Evolutionary conservation across 2,329 filamentous ascomycete species (phyloP).

Genomic region (Parafenestella ontariensis): DNA sequence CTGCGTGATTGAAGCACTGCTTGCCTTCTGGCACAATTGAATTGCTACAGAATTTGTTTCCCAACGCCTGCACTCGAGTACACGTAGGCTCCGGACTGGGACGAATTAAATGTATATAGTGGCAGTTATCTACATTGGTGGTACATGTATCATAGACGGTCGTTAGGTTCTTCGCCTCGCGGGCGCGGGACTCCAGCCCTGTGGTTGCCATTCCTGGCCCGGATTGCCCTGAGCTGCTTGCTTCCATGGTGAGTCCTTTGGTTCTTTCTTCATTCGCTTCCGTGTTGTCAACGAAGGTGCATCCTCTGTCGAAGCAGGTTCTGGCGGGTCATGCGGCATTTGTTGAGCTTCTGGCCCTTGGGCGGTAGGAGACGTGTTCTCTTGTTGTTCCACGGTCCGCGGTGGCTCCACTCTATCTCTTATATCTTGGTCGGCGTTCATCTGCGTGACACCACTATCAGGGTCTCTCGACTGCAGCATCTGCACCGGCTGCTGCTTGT

Average conservation of each 20-base stretch:
- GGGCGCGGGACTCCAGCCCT: constrained; percentile 53
- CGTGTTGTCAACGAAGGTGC: constrained; percentile 27
- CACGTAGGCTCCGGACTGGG: too few relatives aligned
- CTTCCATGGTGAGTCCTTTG: constrained; percentile 52
- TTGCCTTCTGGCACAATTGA: too few relatives aligned
- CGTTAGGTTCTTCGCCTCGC: constrained; percentile 38
- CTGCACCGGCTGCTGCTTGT: constrained; percentile 56
- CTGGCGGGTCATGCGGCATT: constrained; percentile 32
- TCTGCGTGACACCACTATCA: constrained; percentile 46
- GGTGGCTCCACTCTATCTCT: constrained; percentile 25
- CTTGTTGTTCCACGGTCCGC: constrained; percentile 3
- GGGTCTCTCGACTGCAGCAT: constrained; percentile 54
- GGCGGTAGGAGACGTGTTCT: constrained; percentile 1
- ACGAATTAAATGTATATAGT: too few relatives aligned
- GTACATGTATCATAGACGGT: background rate
- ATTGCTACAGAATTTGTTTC: too few relatives aligned
- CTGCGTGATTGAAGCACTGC: too few relatives aligned
- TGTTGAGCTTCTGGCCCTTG: constrained; percentile 12
- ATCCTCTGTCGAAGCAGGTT: constrained; percentile 20
- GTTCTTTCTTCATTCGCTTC: constrained; percentile 34
- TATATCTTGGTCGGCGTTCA: constrained; percentile 43
- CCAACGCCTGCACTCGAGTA: too few relatives aligned
- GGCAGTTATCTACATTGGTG: too few relatives aligned
- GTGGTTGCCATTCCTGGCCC: constrained; percentile 57
- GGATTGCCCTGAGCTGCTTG: constrained; percentile 46